Evolutionary conservation across 176 grass and related monocot genomes (phyloP), one percentile per base, ranked within the genome.

Genomic region (Carex myosuroides): DNA sequence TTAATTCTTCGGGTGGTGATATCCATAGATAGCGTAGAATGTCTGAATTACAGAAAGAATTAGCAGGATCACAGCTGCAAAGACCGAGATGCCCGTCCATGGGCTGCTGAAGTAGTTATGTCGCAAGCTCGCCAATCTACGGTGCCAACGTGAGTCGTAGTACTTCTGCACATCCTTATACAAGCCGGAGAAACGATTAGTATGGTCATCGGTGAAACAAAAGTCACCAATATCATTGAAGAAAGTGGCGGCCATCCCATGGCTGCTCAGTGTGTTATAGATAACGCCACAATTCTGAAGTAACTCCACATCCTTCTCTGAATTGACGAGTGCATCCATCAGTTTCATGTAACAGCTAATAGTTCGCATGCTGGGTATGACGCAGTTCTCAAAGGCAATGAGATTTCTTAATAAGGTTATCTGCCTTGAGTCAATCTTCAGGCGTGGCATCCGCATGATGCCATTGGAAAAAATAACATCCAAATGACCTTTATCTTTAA

Each of bases 1-100:
- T 46, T 46, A 46, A 2, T 46, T 46, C 0, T 10, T 46, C 0
- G 8, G 8, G 0, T 46, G 0, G 44, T 10, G 2, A 10, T 46
- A 46, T 46, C 8, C 44, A 9, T 10, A 10, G 44, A 46, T 10
- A 10, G 44, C 9, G 44, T 10, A 46, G 8, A 46, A 46, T 46
- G 44, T 46, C 44, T 46, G 75, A 60, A 30, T 2, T 20, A 22
- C 21, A 69, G 14, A 30, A 69, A 69, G 65, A 69, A 37, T 13
- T 37, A 69, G 65, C n/a, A 69, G 33, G 3, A 0, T 12, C 14
- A 6, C 7, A 37, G 1, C 65, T 13, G 21, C 65, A 14, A 37
- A 0, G 0, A 69, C 65, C 24, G 65, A 20, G 21, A 69, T 20
- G 65, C 24, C 21, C 5, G 65, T 3, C 65, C 65, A 69, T 29